Evolutionary conservation across 2,329 filamentous ascomycete species (phyloP), one percentile per base, ranked within the genome.

Genomic region (Cladophialophora yegresii): DNA sequence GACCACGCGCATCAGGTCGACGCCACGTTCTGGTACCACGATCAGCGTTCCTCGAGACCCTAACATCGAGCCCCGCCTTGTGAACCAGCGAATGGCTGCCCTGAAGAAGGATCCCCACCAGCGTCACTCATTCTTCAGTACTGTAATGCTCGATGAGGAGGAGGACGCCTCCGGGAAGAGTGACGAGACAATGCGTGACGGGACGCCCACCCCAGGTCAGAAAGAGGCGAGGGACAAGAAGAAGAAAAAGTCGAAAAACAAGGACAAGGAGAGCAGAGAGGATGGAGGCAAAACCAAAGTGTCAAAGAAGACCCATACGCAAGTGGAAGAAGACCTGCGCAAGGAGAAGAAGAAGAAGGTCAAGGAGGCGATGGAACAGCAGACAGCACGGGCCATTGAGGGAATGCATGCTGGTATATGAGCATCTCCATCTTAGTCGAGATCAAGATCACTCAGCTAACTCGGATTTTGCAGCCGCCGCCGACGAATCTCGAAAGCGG

Each of bases 21-120:
- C 33, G 40, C 10, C 55, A 12, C 55, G 55, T 20, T 28, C 45
- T 4, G 20, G 22, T 12, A 49, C 43, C 40, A 58, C 28, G 7
- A 60, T 64, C 36, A 33, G 28, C 5, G 60, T 63, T n/a, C 63
- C 66, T 26, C 57, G 56, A 32, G 66, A 65, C 57, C 60, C 62
- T 5, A 64, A 64, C n/a, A 45, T 54, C 26, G 58, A 61, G 33
- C 65, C 65, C 5, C 54, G 47, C 26, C 59, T 62, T 36, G 47
- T 67, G 9, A 55, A 57, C 36, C 61, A 64, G 47, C 64, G 61
- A 32, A 22, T 69, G 75, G 77, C 72, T 70, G 67, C 72, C n/a
- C 10, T 58, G 4, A 61, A 45, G 4, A 61, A 49, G 13, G 28
- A 62, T 28, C 54, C 62, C 23, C 63, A 54, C 32, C 43, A 49